phyloP scores from a whole-genome alignment of 2,329 filamentous ascomycete species.

The Fusarium solani-melongenae region DNA sequence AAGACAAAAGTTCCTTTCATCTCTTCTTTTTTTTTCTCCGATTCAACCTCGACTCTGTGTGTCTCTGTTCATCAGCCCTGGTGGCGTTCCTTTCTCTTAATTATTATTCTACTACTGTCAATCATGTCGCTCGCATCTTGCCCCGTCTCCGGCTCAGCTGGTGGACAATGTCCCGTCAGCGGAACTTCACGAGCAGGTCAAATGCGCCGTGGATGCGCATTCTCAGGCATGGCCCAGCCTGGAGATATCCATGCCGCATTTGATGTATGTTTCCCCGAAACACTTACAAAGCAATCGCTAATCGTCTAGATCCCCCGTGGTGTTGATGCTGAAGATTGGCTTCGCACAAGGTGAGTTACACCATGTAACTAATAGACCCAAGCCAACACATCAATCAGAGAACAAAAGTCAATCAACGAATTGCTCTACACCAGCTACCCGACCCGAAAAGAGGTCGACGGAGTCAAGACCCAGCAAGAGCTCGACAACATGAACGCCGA shows the following conservation, averaged over 20 bases:
- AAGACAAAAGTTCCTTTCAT: not conserved
- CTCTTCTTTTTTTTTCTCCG: not conserved
- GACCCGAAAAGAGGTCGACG: slow-evolving; percentile 51
- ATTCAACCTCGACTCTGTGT: not conserved
- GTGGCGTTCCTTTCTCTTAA: slow-evolving; percentile 13
- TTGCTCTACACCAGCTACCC: slow-evolving; percentile 59
- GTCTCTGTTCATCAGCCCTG: slow-evolving; percentile 12
- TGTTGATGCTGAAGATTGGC: slow-evolving; percentile 58
- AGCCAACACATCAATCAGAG: slow-evolving; percentile 35
- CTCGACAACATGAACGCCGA: slow-evolving; percentile 60
- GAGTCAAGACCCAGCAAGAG: slow-evolving; percentile 51
- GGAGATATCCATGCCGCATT: slow-evolving; percentile 37
- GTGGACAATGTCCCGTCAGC: slow-evolving; percentile 38
- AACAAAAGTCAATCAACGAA: slow-evolving; percentile 60
- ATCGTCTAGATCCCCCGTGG: slow-evolving; percentile 55
- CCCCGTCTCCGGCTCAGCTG: slow-evolving; percentile 46
- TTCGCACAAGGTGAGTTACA: slow-evolving; percentile 49
- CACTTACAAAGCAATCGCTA: fast-evolving
- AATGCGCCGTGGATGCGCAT: slow-evolving; percentile 30
- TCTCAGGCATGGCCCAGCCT: slow-evolving; percentile 27
- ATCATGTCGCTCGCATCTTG: slow-evolving; percentile 48
- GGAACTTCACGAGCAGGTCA: slow-evolving; percentile 6
- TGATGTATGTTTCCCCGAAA: not conserved
- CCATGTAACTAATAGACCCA: not conserved
- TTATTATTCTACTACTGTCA: not conserved